Evolutionary conservation across 176 grass and related monocot species (phyloP).

Genomic region (Aegilops umbellulata): DNA sequence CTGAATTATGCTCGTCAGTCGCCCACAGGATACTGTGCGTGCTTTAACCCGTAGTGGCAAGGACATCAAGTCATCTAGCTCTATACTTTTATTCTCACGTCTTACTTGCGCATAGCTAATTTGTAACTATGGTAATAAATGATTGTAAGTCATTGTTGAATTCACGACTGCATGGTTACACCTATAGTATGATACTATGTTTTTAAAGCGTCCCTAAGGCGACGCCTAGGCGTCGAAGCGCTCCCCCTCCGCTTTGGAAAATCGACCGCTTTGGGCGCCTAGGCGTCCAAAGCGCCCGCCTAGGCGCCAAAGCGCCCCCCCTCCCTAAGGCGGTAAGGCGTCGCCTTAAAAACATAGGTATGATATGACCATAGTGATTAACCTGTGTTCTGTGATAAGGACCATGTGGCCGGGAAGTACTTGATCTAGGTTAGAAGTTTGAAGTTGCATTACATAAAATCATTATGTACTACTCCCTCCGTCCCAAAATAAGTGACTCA

Average conservation of each 20-base stretch:
- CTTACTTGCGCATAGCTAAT: background rate
- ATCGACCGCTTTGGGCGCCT: too few species aligned
- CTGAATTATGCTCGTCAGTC: background rate
- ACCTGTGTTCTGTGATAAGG: constrained; percentile 10
- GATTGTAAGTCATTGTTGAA: background rate
- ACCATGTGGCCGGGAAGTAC: background rate
- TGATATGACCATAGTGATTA: constrained; percentile 11
- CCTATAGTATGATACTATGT: constrained; percentile 3
- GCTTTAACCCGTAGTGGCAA: background rate
- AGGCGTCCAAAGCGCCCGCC: too few species aligned
- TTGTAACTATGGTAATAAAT: background rate
- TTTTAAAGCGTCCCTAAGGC: too few species aligned
- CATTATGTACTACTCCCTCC: background rate
- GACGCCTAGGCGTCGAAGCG: too few species aligned
- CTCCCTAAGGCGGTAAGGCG: too few species aligned
- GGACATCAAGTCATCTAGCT: background rate
- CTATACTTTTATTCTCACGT: background rate
- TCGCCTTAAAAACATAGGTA: too few species aligned
- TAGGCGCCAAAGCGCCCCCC: too few species aligned
- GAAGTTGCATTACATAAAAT: constrained; percentile 15
- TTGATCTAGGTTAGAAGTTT: constrained; percentile 4
- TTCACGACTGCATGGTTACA: background rate
- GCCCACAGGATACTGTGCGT: background rate
- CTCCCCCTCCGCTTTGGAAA: too few species aligned
- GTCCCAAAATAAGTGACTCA: too few species aligned